A percentile compares a stretch with the other conserved stretches of the same genome.
Evolutionary conservation across 1,284 basidiomycete genomes (phyloP).

Genomic region (Apiotrichum montevideense): DNA sequence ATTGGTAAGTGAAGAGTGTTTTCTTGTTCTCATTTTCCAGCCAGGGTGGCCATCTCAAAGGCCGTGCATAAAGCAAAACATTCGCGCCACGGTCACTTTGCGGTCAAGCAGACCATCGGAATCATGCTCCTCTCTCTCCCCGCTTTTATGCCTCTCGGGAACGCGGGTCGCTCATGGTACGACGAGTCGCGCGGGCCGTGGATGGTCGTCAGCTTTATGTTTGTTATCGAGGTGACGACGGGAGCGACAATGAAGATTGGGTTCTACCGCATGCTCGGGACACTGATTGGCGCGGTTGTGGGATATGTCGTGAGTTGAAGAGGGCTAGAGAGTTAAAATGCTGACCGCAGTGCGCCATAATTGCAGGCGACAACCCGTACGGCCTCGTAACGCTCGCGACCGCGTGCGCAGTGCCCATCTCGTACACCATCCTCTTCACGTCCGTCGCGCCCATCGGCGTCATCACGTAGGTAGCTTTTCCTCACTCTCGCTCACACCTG

Average conservation of each 20-base stretch:
- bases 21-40: conserved; percentile 3
- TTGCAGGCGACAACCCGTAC: conserved; percentile 45
- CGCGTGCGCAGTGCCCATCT: conserved; percentile 41
- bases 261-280: conserved; percentile 47
- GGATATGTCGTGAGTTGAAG: conserved; percentile 41
- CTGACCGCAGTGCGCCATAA: conserved; percentile 36
- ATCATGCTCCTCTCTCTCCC: conserved; percentile 47
- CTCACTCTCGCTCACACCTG: background rate
- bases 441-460: conserved; percentile 41
- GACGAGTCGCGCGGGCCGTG: conserved; percentile 44
- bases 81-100: conserved; percentile 47
- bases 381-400: conserved; percentile 47
- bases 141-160: conserved; percentile 37
- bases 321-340: background rate
- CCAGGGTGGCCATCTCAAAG: conserved; percentile 34
- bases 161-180: conserved; percentile 45
- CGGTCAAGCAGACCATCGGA: conserved; percentile 47
- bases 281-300: conserved; percentile 46
- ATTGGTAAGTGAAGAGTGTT: conserved; percentile 15
- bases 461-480: conserved; percentile 39
- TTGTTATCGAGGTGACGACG: conserved; percentile 49
- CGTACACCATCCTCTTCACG: conserved; percentile 44
- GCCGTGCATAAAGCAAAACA: conserved; percentile 33
- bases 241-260: conserved; percentile 49
- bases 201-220: conserved; percentile 48